Evolutionary conservation across 805 yeast genomes (phyloP).

Genomic region (Kluyveromyces siamensis): DNA sequence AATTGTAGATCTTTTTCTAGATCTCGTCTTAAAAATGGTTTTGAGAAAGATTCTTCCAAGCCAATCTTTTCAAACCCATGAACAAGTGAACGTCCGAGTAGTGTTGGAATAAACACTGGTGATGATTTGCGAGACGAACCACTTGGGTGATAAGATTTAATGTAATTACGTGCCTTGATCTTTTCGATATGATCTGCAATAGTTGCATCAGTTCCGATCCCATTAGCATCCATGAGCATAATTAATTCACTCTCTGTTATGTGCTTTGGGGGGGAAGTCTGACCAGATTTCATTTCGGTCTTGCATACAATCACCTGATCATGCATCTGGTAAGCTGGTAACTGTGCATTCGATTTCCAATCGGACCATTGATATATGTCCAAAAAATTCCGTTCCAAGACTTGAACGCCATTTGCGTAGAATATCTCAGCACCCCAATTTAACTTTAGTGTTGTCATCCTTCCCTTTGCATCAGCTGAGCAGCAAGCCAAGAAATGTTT

Average conservation of each 20-base stretch:
- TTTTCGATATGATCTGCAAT: conserved; percentile 96
- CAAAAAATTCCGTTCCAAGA: conserved; percentile 63
- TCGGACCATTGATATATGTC: conserved; percentile 71
- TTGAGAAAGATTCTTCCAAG: conserved; percentile 67
- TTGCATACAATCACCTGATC: conserved; percentile 48
- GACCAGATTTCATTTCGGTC: conserved; percentile 60
- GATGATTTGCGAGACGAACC: neutral
- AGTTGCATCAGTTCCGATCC: conserved; percentile 98
- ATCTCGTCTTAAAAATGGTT: conserved; percentile 76
- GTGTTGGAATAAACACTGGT: conserved; percentile 55
- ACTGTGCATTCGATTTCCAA: conserved; percentile 60
- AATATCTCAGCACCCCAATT: conserved; percentile 77
- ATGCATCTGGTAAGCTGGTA: conserved; percentile 56
- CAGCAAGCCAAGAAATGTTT: conserved; percentile 87
- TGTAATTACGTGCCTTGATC: conserved; percentile 58
- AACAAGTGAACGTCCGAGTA: conserved; percentile 76
- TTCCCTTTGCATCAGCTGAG: conserved; percentile 83
- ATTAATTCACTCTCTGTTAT: conserved; percentile 90
- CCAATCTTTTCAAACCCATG: conserved; percentile 81
- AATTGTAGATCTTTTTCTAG: conserved; percentile 59
- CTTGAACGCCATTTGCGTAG: conserved; percentile 63
- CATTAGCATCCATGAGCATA: conserved; percentile 91
- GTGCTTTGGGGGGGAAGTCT: conserved; percentile 70
- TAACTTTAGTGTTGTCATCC: conserved; percentile 48
- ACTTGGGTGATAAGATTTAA: conserved; percentile 33